Conservation (phyloP, 2,329 filamentous ascomycete genomes). For the Rhynchosporium agropyri region DNA sequence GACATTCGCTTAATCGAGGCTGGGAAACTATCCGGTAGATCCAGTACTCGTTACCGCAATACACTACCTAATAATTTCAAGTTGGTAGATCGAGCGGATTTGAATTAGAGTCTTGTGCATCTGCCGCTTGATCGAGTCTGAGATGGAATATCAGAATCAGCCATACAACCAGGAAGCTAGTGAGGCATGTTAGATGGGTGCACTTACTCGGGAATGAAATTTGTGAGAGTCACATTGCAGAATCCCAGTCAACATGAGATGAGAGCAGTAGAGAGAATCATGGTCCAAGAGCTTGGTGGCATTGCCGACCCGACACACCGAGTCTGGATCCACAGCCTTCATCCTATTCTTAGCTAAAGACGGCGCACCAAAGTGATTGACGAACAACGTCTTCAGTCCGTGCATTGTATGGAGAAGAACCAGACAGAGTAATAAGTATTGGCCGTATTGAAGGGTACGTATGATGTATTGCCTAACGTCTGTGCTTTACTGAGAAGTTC, state of each 20-base stretch:
- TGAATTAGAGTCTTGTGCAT: constrained; percentile 13
- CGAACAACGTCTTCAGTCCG: constrained; percentile 41
- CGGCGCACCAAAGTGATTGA: constrained; percentile 44
- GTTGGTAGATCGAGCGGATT: constrained; percentile 28
- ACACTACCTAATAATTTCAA: constrained; percentile 20
- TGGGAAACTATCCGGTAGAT: no score
- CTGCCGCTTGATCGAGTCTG: constrained; percentile 34
- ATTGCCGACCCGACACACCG: constrained; percentile 48
- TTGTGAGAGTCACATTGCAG: constrained; percentile 48
- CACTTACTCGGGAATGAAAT: constrained; percentile 46
- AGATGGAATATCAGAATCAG: not conserved
- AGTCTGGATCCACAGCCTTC: constrained; percentile 45
- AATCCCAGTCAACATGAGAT: constrained; percentile 45
- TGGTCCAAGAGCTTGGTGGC: constrained; percentile 47
- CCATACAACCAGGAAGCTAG: no score
- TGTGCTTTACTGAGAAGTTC: constrained; percentile 21
- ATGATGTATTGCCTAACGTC: constrained; percentile 21
- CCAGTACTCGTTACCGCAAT: no score
- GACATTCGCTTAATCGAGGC: no score
- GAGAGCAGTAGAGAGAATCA: constrained; percentile 48
- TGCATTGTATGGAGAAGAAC: constrained; percentile 43
- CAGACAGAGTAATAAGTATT: constrained; percentile 46
- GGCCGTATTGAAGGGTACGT: constrained; percentile 25
- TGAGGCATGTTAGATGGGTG: no score
- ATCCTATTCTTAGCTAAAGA: constrained; percentile 42